phyloP scores from a whole-genome alignment of 345 rosid genomes.

The Reutealis trisperma region DNA sequence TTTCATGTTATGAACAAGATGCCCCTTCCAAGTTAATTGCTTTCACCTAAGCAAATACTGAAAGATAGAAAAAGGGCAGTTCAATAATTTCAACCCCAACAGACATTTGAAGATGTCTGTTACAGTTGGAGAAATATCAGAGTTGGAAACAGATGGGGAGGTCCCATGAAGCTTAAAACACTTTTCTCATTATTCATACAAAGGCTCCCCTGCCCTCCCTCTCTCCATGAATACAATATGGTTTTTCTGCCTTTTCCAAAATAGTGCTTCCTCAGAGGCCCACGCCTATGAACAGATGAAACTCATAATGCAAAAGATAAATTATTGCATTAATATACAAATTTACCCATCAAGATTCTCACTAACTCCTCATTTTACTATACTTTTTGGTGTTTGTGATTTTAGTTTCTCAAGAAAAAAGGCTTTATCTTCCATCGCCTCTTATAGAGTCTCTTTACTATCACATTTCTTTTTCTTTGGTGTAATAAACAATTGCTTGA shows the following conservation, averaged over 20 bases:
- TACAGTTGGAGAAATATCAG: slow-evolving; percentile 21
- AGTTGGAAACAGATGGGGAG: slow-evolving; percentile 30
- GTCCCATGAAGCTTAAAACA: slow-evolving; percentile 30
- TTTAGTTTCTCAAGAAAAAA: slow-evolving; percentile 33
- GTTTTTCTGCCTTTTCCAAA: not conserved
- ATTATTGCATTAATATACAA: slow-evolving; percentile 29
- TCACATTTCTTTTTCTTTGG: slow-evolving; percentile 31
- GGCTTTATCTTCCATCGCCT: not conserved
- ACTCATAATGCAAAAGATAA: slow-evolving; percentile 31
- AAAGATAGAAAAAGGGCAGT: slow-evolving; percentile 13
- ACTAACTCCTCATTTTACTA: slow-evolving; percentile 17
- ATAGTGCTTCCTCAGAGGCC: slow-evolving; percentile 27
- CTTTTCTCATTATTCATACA: slow-evolving; percentile 19
- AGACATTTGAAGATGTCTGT: slow-evolving; percentile 41
- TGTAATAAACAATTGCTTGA: slow-evolving; percentile 16
- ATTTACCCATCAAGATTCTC: slow-evolving; percentile 28
- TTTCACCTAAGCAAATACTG: no score
- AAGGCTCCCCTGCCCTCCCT: slow-evolving; percentile 12
- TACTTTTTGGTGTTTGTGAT: slow-evolving; percentile 29
- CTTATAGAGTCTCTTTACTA: not conserved
- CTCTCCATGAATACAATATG: slow-evolving; percentile 23
- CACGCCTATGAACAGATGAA: slow-evolving; percentile 36
- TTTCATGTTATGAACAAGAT: no score
- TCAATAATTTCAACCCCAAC: slow-evolving; percentile 35
- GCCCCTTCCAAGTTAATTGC: not conserved